A percentile compares a stretch with the other conserved stretches of the same genome.
These are phyloP conservation scores for Malassezia vespertilionis DNA, from an alignment of 1,284 basidiomycete genomes.

Conservation along the genomic window DNA sequence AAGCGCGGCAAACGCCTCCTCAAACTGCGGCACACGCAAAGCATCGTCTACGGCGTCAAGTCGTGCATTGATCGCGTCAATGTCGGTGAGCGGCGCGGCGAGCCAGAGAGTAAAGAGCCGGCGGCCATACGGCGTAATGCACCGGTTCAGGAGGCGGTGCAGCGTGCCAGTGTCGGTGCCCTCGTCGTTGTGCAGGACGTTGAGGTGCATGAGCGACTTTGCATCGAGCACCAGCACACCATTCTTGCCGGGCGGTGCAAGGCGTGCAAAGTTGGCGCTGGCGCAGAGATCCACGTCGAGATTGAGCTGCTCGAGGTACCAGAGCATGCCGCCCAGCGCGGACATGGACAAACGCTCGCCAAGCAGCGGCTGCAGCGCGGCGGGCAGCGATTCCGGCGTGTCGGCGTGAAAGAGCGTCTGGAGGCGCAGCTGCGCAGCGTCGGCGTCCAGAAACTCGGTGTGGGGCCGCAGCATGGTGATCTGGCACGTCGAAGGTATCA, in stretches of 20 bases:
- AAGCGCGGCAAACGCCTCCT: conserved; percentile 32
- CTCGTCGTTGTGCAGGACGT: conserved; percentile 44
- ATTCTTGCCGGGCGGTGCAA: conserved; percentile 31
- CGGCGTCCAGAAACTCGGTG: conserved; percentile 35
- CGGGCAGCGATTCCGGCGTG: conserved; percentile 18
- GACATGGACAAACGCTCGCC: conserved; percentile 28
- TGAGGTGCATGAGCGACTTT: conserved; percentile 42
- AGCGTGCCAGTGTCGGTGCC: conserved; percentile 43
- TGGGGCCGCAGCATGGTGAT: conserved; percentile 40
- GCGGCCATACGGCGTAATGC: conserved; percentile 44
- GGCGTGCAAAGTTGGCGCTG: conserved; percentile 42
- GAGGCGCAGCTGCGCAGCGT: conserved; percentile 28
- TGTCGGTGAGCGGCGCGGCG: conserved; percentile 32
- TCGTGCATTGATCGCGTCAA: conserved; percentile 32
- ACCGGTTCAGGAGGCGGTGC: conserved; percentile 43
- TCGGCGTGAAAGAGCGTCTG: conserved; percentile 23
- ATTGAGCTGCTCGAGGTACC: conserved; percentile 41
- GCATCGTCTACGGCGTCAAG: conserved; percentile 44
- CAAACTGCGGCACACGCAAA: conserved; percentile 24
- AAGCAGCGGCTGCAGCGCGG: conserved; percentile 30
- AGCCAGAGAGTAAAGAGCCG: conserved; percentile 46
- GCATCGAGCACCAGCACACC: conserved; percentile 42
- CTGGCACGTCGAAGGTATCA: conserved; percentile 30
- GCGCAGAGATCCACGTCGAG: conserved; percentile 41
- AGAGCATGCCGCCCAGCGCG: conserved; percentile 41